Evolutionary conservation across 164 flowering plant species (phyloP).

Genomic region (Magnolia officinalis): DNA sequence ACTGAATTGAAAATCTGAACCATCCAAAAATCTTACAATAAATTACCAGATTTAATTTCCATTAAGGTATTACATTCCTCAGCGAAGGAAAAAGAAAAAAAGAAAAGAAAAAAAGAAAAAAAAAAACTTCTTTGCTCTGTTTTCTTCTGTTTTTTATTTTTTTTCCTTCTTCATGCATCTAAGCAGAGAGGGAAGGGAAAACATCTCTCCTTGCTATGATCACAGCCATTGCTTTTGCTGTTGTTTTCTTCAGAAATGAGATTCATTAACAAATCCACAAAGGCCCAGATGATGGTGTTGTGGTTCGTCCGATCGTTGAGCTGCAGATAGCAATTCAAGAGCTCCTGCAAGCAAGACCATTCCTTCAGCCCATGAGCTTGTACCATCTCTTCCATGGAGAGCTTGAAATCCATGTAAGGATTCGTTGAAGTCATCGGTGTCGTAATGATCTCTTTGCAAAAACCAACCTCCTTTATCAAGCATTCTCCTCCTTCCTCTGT

Average conservation of each 20-base stretch:
- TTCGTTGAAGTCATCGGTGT: conserved; percentile 19
- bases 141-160: background rate
- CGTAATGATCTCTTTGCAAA: conserved; percentile 11
- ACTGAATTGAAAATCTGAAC: too few relatives aligned
- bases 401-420: conserved; percentile 25
- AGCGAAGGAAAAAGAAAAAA: background rate
- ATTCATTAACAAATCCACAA: conserved; percentile 20
- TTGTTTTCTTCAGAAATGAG: conserved; percentile 10
- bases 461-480: background rate
- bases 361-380: conserved; percentile 20
- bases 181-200: conserved; percentile 1
- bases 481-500: background rate
- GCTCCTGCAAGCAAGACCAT: conserved; percentile 21
- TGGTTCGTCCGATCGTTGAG: conserved; percentile 22
- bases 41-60: too few relatives aligned
- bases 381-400: conserved; percentile 29
- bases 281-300: conserved; percentile 18
- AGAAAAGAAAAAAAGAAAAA: background rate
- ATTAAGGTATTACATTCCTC: too few relatives aligned
- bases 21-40: too few relatives aligned
- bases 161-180: background rate
- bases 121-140: background rate
- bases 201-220: background rate
- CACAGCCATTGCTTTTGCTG: background rate
- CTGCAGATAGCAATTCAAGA: conserved; percentile 23